Percentiles rank a stretch among this genome's conserved stretches.
Evolutionary conservation across 495 filamentous ascomycete genomes (phyloP).

Genomic region (Neurospora sp.): DNA sequence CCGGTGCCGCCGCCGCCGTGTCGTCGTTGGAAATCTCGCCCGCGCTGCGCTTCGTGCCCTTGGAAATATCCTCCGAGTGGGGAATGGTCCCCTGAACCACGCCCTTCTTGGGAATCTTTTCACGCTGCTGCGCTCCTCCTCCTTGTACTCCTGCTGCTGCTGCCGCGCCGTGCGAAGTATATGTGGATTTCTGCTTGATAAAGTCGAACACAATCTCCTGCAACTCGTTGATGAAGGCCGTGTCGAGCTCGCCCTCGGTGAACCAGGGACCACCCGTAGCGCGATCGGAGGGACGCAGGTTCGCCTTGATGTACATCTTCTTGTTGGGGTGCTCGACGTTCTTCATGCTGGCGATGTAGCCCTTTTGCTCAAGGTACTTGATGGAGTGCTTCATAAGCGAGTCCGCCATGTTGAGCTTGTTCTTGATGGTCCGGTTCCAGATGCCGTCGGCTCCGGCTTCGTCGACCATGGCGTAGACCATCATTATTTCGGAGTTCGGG

Average conservation of each 20-base stretch:
- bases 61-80: constrained; percentile 15
- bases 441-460: constrained; percentile 69
- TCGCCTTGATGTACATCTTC: constrained; percentile 78
- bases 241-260: constrained; percentile 67
- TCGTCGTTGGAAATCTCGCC: constrained; percentile 37
- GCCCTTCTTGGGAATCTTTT: constrained; percentile 32
- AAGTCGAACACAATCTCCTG: constrained; percentile 57
- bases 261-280: constrained; percentile 92
- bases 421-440: constrained; percentile 75
- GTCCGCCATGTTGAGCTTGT: constrained; percentile 66
- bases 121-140: constrained; percentile 11
- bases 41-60: constrained; percentile 33
- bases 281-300: constrained; percentile 69
- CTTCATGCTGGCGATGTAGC: constrained; percentile 48
- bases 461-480: constrained; percentile 82
- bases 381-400: constrained; percentile 63
- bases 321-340: constrained; percentile 53
- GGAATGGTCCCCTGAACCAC: constrained; percentile 26
- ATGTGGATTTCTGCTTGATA: constrained; percentile 62
- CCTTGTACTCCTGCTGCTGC: constrained; percentile 14
- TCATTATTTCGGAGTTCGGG: constrained; percentile 53
- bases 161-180: constrained; percentile 12
- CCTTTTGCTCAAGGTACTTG: constrained; percentile 60
- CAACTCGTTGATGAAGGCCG: constrained; percentile 68
- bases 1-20: neutral